These are phyloP conservation scores for Dianthus caryophyllus DNA, from an alignment of 148 eudicot genomes.

Conservation along the genomic window DNA sequence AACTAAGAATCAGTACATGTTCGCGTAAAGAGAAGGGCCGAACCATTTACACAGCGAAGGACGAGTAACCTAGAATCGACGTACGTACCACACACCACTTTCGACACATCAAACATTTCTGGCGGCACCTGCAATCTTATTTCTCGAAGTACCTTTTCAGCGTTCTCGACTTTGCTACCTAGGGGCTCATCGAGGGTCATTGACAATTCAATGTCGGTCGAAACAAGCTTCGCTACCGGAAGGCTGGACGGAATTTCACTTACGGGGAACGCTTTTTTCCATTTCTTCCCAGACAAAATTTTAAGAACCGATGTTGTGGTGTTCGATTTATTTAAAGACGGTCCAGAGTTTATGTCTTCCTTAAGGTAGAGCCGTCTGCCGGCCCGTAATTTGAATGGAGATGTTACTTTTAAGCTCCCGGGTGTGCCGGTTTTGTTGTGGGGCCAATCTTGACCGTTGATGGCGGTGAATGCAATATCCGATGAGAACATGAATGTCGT, in stretches of 20 bases:
- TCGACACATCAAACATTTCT: slow-evolving; percentile 85
- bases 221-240: slow-evolving; percentile 64
- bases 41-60: slow-evolving; percentile 73
- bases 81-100: slow-evolving; percentile 85
- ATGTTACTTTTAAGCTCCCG: slow-evolving; percentile 46
- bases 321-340: slow-evolving; percentile 23
- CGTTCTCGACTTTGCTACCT: slow-evolving; percentile 38
- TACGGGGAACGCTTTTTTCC: slow-evolving; percentile 73
- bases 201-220: slow-evolving; percentile 48
- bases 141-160: slow-evolving; percentile 50
- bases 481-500: slow-evolving; percentile 56
- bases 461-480: slow-evolving; percentile 46
- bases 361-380: slow-evolving; percentile 69
- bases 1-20: slow-evolving; percentile 29
- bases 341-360: slow-evolving; percentile 37
- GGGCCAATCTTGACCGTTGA: slow-evolving; percentile 65
- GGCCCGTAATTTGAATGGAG: slow-evolving; percentile 54
- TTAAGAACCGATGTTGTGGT: slow-evolving; percentile 36
- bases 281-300: slow-evolving; percentile 54
- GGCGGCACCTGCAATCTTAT: slow-evolving; percentile 74
- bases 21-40: slow-evolving; percentile 76
- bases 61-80: slow-evolving; percentile 77
- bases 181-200: slow-evolving; percentile 55
- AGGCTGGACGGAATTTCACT: slow-evolving; percentile 85
- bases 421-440: slow-evolving; percentile 63